Base-by-base conservation (phyloP, 306 rosid species). In the Quercus robur region DNA sequence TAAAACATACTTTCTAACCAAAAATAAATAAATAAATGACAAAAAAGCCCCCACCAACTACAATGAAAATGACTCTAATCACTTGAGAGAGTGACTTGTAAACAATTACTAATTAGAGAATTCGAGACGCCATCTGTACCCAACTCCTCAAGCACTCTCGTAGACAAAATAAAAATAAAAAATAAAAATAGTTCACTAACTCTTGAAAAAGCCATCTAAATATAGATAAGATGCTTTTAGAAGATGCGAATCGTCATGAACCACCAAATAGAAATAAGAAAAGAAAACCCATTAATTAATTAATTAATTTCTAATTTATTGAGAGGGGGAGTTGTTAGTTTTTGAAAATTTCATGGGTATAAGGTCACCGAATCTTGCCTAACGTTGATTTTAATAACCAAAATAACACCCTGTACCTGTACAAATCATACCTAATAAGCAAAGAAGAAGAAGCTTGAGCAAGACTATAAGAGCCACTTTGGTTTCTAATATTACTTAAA, bases 1-100 rank as follows among this genome's bases (percentile, higher is more conserved):
- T 41, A 57, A 44, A 55, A 69, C 19, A 20, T 38, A 75, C 33
- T 38, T 38, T 38, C 44, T 38, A 8, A 8, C 46, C 11, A 41
- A 35, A 35, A 35, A 35, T 41, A 2, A 41, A 41, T 41, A 41
- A 41, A 0, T 41, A 41, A 41, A 41, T 80, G 91, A 89, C 97
- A 33, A 82, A 63, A 83, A 85, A 20, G 52, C 90, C 93, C 90
- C 78, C 86, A 91, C 97, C 97, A 89, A 90, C 95, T 87, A 89
- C 92, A 75, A 86, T 84, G 79, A 84, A 86, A 88, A 74, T 82
- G 69, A 71, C 80, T 10, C 80, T 58, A 23, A 74, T 66, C 70
- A 78, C 85, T 80, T 67, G 81, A 71, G 77, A 72, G 72, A 83
- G 81, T 79, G 87, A 8, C 46, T 81, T 82, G 83, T 78, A 41